These are phyloP conservation scores for Candida glaebosa DNA, from an alignment of 805 yeast species.

Conservation along the genomic window DNA sequence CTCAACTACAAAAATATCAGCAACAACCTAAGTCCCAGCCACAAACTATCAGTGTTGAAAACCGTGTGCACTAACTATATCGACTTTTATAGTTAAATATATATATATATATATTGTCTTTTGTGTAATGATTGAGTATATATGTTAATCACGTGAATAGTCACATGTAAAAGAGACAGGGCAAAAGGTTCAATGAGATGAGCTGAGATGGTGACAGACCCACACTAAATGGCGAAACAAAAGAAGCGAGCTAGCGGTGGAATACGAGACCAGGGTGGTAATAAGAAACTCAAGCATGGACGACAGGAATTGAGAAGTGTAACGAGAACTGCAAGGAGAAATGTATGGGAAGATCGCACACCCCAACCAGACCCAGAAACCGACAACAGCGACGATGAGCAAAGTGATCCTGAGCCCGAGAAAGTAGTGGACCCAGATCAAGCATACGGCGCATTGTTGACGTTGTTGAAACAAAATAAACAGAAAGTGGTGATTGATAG, in stretches of 20 bases:
- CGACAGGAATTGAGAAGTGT: slow-evolving; percentile 60
- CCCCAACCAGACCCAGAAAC: slow-evolving; percentile 1
- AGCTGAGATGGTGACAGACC: not conserved
- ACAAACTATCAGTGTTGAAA: not conserved
- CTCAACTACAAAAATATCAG: not conserved
- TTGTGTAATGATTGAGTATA: not conserved
- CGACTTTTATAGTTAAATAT: not conserved
- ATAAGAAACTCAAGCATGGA: slow-evolving; percentile 42
- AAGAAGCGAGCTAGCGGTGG: not conserved
- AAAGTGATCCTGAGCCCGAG: slow-evolving; percentile 13
- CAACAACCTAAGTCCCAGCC: not conserved
- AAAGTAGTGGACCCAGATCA: slow-evolving; percentile 18
- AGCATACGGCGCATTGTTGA: slow-evolving; percentile 66
- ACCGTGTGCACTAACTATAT: not conserved
- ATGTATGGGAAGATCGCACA: slow-evolving; percentile 9
- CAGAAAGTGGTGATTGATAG: too few relatives aligned
- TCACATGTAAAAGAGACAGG: too few relatives aligned
- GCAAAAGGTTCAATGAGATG: too few relatives aligned
- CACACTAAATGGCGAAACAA: not conserved
- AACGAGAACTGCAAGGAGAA: slow-evolving; percentile 50
- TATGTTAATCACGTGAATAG: too few relatives aligned
- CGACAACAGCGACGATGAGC: slow-evolving; percentile 8
- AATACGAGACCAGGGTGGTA: not conserved
- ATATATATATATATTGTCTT: too few relatives aligned
- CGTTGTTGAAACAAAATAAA: slow-evolving; percentile 53